A percentile compares a stretch with the other conserved stretches of the same genome.
Evolutionary conservation across 495 filamentous ascomycete species (phyloP).

Genomic region (Daldinia decipiens): DNA sequence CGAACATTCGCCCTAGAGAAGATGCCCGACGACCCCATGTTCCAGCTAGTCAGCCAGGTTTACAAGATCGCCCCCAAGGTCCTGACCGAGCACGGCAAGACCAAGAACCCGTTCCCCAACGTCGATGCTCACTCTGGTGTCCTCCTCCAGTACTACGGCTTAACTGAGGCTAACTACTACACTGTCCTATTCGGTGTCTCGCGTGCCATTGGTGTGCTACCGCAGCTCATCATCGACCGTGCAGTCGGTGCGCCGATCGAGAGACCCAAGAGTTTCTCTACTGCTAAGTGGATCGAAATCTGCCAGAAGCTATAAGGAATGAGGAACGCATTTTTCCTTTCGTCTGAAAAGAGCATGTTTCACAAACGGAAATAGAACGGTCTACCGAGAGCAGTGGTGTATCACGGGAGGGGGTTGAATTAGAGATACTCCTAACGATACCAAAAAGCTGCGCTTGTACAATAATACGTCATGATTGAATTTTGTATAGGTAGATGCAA

Average conservation of each 20-base stretch:
- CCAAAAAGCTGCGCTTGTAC: constrained; percentile 52
- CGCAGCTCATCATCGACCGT: constrained; percentile 99
- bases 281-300: constrained; percentile 94
- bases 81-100: constrained; percentile 99
- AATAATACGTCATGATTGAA: constrained; percentile 45
- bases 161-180: constrained; percentile 99
- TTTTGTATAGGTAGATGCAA: constrained; percentile 41
- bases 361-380: constrained; percentile 51
- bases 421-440: constrained; percentile 50
- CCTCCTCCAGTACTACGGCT: constrained; percentile 98
- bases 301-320: constrained; percentile 80
- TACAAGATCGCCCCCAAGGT: constrained; percentile 99
- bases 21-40: constrained; percentile 96
- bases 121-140: constrained; percentile 87
- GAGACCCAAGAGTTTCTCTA: constrained; percentile 96
- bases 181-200: constrained; percentile 99
- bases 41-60: constrained; percentile 98
- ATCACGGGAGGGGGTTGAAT: constrained; percentile 45
- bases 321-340: constrained; percentile 46
- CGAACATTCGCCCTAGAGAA: constrained; percentile 90
- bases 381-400: constrained; percentile 42
- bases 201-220: constrained; percentile 95
- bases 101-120: constrained; percentile 76
- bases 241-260: constrained; percentile 88
- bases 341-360: constrained; percentile 48